These are phyloP conservation scores for Fusarium oxysporum DNA, from an alignment of 2,329 filamentous ascomycete genomes.

Conservation along the genomic window DNA sequence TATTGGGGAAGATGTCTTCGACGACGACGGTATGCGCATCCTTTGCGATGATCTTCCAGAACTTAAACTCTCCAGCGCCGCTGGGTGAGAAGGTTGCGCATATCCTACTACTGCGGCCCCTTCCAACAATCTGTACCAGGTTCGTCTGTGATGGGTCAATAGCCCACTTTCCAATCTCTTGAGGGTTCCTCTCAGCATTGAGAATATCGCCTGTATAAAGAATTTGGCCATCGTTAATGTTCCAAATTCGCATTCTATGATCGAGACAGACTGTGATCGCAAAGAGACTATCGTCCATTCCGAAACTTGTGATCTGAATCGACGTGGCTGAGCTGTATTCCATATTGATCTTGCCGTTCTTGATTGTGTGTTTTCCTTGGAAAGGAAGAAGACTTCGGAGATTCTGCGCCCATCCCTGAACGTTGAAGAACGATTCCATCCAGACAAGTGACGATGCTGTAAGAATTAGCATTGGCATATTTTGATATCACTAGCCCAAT, in stretches of 20 bases:
- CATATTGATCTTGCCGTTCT: slow-evolving; percentile 72
- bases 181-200: slow-evolving; percentile 71
- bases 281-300: slow-evolving; percentile 62
- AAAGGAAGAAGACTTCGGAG: slow-evolving; percentile 75
- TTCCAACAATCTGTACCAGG: slow-evolving; percentile 78
- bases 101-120: slow-evolving; percentile 62
- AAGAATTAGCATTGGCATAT: slow-evolving; percentile 7
- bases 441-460: slow-evolving; percentile 58
- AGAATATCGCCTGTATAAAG: slow-evolving; percentile 83
- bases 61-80: slow-evolving; percentile 90
- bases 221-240: slow-evolving; percentile 82
- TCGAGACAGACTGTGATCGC: slow-evolving; percentile 88
- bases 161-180: slow-evolving; percentile 78
- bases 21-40: slow-evolving; percentile 73
- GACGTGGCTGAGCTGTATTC: slow-evolving; percentile 76
- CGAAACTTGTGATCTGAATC: slow-evolving; percentile 65
- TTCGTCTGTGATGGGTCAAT: slow-evolving; percentile 84
- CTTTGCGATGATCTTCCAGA: slow-evolving; percentile 81
- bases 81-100: slow-evolving; percentile 90
- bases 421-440: slow-evolving; percentile 79
- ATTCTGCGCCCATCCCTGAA: slow-evolving; percentile 77
- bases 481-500: background rate
- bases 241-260: slow-evolving; percentile 91
- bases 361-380: slow-evolving; percentile 71
- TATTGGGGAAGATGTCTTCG: slow-evolving; percentile 75